Percentiles rank a stretch among this genome's conserved stretches.
These are phyloP conservation scores for Ammopiptanthus mongolicus DNA, from an alignment of 306 rosid genomes.

Conservation along the genomic window DNA sequence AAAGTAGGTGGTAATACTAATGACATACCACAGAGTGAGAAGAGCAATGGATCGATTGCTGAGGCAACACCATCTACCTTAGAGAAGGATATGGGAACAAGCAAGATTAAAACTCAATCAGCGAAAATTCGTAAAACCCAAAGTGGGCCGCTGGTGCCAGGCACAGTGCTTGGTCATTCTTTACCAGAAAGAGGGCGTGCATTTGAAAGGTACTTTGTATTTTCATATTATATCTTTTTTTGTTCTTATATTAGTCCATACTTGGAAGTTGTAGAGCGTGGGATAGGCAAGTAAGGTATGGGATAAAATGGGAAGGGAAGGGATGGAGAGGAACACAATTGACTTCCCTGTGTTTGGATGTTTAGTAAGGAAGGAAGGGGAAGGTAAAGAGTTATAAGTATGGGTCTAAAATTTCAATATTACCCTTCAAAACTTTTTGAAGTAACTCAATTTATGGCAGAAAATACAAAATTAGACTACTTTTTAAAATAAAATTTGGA, in stretches of 20 bases:
- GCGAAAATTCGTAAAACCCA: slow-evolving; percentile 62
- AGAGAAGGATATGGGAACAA: slow-evolving; percentile 30
- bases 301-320: not conserved
- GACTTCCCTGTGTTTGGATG: not conserved
- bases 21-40: slow-evolving; percentile 36
- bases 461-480: not conserved
- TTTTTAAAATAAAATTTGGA: not conserved
- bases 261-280: not conserved
- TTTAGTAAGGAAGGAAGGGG: slow-evolving; percentile 1
- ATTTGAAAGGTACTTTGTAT: slow-evolving; percentile 39
- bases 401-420: not conserved
- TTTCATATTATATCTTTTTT: slow-evolving; percentile 9
- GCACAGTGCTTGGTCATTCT: slow-evolving; percentile 64
- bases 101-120: slow-evolving; percentile 49
- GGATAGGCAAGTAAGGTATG: not conserved
- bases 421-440: not conserved
- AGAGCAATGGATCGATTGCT: slow-evolving; percentile 30
- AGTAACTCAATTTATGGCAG: not conserved
- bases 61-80: slow-evolving; percentile 23
- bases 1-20: slow-evolving; percentile 40
- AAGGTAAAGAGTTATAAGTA: not conserved
- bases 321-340: not conserved
- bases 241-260: not conserved
- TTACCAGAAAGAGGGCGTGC: slow-evolving; percentile 52
- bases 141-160: slow-evolving; percentile 86